Conservation (phyloP, 495 filamentous ascomycete genomes). For the Cercophora sp. region DNA sequence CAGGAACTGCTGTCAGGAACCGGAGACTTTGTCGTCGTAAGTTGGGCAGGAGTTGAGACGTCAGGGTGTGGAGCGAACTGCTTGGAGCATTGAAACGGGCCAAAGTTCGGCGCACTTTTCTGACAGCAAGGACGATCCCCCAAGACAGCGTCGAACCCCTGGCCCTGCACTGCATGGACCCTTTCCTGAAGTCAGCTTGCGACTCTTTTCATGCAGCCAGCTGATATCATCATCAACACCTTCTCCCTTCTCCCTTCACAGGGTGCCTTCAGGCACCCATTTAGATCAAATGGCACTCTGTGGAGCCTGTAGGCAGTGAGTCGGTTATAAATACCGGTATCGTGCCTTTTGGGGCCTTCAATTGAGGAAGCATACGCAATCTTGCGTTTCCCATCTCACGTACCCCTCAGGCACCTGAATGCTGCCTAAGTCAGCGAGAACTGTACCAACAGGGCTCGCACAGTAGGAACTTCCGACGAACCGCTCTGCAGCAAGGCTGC, state of each 20-base stretch:
- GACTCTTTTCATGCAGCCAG: too few relatives aligned
- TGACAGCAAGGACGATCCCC: slow-evolving; percentile 18
- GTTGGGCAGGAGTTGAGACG: slow-evolving; percentile 6
- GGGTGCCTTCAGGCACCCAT: too few relatives aligned
- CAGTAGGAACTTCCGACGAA: too few relatives aligned
- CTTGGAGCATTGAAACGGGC: slow-evolving; percentile 12
- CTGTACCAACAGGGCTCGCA: neutral
- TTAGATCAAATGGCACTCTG: too few relatives aligned
- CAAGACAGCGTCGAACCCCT: slow-evolving; percentile 3
- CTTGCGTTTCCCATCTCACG: too few relatives aligned
- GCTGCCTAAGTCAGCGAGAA: neutral
- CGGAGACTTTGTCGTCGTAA: too few relatives aligned
- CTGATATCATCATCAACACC: too few relatives aligned
- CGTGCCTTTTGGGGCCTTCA: too few relatives aligned
- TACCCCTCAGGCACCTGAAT: neutral
- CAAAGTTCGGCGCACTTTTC: slow-evolving; percentile 11
- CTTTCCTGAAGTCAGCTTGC: neutral
- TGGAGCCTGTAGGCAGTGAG: too few relatives aligned
- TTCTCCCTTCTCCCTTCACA: neutral
- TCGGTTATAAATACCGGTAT: too few relatives aligned
- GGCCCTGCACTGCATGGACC: neutral
- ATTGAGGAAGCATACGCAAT: too few relatives aligned
- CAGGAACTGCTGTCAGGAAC: too few relatives aligned
- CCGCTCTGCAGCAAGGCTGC: neutral
- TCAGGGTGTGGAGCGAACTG: neutral